Conservation (phyloP, 495 filamentous ascomycete genomes). For the Aspergillus conjunctus region DNA sequence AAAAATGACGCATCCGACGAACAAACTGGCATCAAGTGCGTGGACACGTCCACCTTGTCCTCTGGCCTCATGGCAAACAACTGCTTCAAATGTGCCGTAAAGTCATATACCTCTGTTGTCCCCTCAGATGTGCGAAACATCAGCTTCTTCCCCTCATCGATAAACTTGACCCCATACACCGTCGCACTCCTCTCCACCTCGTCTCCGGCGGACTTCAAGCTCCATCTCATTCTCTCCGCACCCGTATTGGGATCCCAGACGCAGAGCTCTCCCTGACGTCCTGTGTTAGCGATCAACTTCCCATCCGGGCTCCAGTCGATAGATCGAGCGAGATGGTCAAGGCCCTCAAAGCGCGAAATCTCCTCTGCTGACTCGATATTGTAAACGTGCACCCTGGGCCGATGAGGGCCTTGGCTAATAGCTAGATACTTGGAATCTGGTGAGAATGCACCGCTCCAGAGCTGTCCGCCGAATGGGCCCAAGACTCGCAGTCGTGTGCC, state of each 20-base stretch:
- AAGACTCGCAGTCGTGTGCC: not conserved
- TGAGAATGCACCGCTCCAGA: not conserved
- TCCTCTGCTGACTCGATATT: not conserved
- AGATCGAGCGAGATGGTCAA: not conserved
- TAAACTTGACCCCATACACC: not conserved
- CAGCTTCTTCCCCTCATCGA: not conserved
- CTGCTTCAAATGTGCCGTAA: not conserved
- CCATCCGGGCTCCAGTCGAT: not conserved
- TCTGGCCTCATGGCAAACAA: not conserved
- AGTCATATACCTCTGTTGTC: not conserved
- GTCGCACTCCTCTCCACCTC: not conserved
- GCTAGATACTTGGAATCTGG: not conserved
- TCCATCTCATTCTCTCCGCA: not conserved
- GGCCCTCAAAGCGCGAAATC: not conserved
- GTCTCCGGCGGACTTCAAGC: not conserved
- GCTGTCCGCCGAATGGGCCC: not conserved
- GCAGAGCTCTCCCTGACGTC: not conserved
- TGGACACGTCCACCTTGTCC: not conserved
- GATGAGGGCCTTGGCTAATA: not conserved
- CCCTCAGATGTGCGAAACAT: not conserved
- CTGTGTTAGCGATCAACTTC: not conserved
- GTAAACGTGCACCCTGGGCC: not conserved
- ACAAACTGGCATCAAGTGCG: not conserved
- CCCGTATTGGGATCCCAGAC: not conserved
- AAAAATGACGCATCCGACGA: not conserved